phyloP scores from a whole-genome alignment of 1,284 basidiomycete species.

The Fomitopsis pinicola region DNA sequence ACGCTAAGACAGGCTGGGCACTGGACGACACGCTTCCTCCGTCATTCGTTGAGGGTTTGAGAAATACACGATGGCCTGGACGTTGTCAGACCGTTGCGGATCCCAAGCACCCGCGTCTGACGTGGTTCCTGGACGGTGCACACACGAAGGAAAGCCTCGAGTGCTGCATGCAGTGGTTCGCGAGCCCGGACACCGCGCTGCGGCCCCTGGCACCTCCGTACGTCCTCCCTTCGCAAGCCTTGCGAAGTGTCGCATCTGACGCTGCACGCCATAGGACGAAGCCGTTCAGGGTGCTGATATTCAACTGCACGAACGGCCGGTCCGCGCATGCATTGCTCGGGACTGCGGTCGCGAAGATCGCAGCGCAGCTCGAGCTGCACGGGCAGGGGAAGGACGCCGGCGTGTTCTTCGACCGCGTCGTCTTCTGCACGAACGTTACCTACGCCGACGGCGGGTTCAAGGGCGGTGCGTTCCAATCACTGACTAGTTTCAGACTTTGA shows the following conservation, averaged over 20 bases:
- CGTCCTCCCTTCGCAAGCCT: slow-evolving; percentile 1
- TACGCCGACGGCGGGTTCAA: slow-evolving; percentile 88
- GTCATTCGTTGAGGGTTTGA: slow-evolving; percentile 60
- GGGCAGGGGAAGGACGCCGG: slow-evolving; percentile 32
- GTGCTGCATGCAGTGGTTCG: slow-evolving; percentile 88
- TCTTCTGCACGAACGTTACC: slow-evolving; percentile 97
- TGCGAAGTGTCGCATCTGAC: background rate
- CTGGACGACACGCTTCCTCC: slow-evolving; percentile 39
- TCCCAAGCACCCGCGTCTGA: slow-evolving; percentile 43
- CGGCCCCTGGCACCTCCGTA: slow-evolving; percentile 18
- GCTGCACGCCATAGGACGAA: slow-evolving; percentile 6
- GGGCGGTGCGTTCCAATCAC: slow-evolving; percentile 59
- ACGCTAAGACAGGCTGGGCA: slow-evolving; percentile 29
- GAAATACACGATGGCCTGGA: slow-evolving; percentile 88
- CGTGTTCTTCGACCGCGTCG: slow-evolving; percentile 75
- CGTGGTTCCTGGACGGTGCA: slow-evolving; percentile 94
- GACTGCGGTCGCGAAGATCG: slow-evolving; percentile 48
- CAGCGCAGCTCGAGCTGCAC: slow-evolving; percentile 41
- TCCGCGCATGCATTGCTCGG: slow-evolving; percentile 73
- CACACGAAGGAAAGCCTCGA: slow-evolving; percentile 91
- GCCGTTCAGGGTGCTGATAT: slow-evolving; percentile 69
- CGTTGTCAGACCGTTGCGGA: slow-evolving; percentile 85
- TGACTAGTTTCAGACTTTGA: slow-evolving; percentile 1
- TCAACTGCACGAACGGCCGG: slow-evolving; percentile 95
- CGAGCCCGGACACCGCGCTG: slow-evolving; percentile 48